A percentile compares a stretch with the other conserved stretches of the same genome.
These are phyloP conservation scores for Ogataea degrootiae DNA, from an alignment of 805 yeast species.

Conservation along the genomic window DNA sequence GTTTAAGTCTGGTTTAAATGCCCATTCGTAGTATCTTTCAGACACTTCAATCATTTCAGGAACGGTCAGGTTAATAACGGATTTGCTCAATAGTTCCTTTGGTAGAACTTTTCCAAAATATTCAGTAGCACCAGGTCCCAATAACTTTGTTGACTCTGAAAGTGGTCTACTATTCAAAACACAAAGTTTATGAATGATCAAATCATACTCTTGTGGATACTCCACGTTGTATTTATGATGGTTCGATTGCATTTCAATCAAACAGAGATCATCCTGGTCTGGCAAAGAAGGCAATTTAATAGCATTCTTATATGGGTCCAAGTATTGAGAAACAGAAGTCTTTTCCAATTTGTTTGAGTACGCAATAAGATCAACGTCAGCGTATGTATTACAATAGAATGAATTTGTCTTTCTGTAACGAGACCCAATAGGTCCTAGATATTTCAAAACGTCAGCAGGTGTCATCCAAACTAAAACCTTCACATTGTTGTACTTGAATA, in stretches of 20 bases:
- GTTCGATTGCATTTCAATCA: constrained; percentile 30
- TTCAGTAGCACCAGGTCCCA: constrained; percentile 81
- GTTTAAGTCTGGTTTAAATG: constrained; percentile 60
- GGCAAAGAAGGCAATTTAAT: constrained; percentile 20
- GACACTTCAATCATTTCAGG: constrained; percentile 54
- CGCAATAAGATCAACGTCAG: constrained; percentile 57
- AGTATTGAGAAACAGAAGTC: constrained; percentile 9
- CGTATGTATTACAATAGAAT: constrained; percentile 57
- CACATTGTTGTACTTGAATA: constrained; percentile 46
- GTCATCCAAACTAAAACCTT: constrained; percentile 69
- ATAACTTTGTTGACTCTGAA: constrained; percentile 40
- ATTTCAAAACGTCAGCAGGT: constrained; percentile 54
- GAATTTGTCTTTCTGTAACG: constrained; percentile 56
- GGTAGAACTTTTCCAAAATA: constrained; percentile 37
- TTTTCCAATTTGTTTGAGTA: constrained; percentile 21
- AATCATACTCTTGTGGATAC: constrained; percentile 57
- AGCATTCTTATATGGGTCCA: constrained; percentile 10
- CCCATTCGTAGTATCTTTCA: constrained; percentile 64
- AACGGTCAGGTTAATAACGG: constrained; percentile 43
- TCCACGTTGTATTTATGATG: constrained; percentile 24
- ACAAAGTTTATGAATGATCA: constrained; percentile 58
- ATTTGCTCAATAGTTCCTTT: constrained; percentile 36
- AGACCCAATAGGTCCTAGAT: constrained; percentile 52
- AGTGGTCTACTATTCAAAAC: constrained; percentile 38
- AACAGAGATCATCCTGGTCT: constrained; percentile 21